Evolutionary conservation across 768 basidiomycete species (phyloP), one percentile per base, ranked within the genome.

Genomic region (Fibroporia radiculosa): DNA sequence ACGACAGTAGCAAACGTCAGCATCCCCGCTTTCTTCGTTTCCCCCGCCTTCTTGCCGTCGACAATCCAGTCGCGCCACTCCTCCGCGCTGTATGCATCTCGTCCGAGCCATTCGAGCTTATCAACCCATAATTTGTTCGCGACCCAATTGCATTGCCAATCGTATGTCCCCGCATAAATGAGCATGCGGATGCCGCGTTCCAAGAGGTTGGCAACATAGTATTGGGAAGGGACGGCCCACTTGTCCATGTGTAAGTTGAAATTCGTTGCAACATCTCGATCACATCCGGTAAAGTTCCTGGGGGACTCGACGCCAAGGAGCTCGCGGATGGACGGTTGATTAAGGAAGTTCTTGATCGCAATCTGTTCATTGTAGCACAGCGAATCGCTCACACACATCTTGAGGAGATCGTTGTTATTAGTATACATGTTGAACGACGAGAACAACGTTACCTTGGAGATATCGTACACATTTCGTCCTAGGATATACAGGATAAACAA

Each of bases 121-220:
- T 85, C 74, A 6, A 82, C 75, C 88, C 88, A 90, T 32, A 77
- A 67, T 55, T 77, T 77, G 62, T 90, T 91, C 13, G 82, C 80
- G 23, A 85, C 64, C 77, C 78, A 84, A 57, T 87, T 85, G 57
- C 84, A 88, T 49, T 82, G 82, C 82, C 82, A 86, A 55, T 85
- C 82, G 50, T 80, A 82, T 34, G 77, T 82, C 16, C 84, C 84
- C 1, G 80, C 80, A 50, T 87, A 87, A 37, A 84, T 79, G 32
- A 91, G 70, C 27, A 87, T 66, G 4, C 80, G 75, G 16, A 93
- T 63, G 1, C 82, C 82, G n/a, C 85, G 74, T 47, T 91, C 86
- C 7, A 91, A 73, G 29, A 91, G 74, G 0, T 71, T 74, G 0
- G 78, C 68, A 48, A 86, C 77, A 56, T 86, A 82, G 66, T 78